Conservation (phyloP, 306 rosid species). For the Abrus precatorius region DNA sequence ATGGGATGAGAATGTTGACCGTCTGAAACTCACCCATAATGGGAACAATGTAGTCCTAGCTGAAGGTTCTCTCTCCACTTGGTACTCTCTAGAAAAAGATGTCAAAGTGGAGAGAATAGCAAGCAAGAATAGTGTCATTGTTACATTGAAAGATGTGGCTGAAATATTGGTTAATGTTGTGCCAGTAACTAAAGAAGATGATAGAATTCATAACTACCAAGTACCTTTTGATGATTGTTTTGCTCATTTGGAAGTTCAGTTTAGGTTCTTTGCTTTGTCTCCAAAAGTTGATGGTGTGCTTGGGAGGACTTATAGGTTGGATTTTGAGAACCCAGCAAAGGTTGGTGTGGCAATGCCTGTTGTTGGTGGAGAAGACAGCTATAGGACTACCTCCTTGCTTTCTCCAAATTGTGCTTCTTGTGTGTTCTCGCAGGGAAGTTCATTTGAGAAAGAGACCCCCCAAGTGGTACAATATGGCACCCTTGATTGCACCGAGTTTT, state of each 20-base stretch:
- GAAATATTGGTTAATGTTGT: conserved; percentile 61
- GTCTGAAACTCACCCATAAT: conserved; percentile 44
- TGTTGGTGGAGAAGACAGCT: conserved; percentile 58
- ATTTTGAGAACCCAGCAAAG: conserved; percentile 59
- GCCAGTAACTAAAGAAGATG: conserved; percentile 59
- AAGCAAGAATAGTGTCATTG: conserved; percentile 51
- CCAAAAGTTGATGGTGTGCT: conserved; percentile 60
- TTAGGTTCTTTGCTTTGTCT: conserved; percentile 54
- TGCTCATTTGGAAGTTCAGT: conserved; percentile 61
- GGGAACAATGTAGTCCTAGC: conserved; percentile 22
- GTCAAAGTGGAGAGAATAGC: conserved; percentile 53
- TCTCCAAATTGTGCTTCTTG: conserved; percentile 52
- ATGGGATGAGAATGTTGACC: conserved; percentile 54
- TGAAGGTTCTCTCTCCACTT: conserved; percentile 48
- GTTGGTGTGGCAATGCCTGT: conserved; percentile 65
- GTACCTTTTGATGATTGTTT: conserved; percentile 55
- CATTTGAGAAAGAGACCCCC: neutral
- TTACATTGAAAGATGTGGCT: conserved; percentile 49
- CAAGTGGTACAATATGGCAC: conserved; percentile 33
- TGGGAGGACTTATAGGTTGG: conserved; percentile 55
- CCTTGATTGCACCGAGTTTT: conserved; percentile 58
- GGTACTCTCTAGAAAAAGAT: conserved; percentile 43
- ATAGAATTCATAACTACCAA: conserved; percentile 53
- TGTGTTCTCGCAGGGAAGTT: conserved; percentile 42
- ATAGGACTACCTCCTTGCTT: conserved; percentile 53